Evolutionary conservation across 805 yeast genomes (phyloP).

Genomic region (Debaryomyces hansenii): DNA sequence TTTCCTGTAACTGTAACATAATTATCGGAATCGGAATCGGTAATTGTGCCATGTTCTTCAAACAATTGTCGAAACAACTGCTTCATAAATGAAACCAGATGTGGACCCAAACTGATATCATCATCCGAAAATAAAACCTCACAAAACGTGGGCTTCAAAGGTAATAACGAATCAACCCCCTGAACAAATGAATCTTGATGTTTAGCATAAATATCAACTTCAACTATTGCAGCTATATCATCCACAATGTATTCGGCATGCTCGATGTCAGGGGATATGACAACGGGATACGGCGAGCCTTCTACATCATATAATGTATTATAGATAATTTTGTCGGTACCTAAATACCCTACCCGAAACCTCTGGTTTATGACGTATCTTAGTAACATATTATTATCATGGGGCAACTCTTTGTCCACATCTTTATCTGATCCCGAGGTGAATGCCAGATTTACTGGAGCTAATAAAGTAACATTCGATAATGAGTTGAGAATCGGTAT

Average conservation of each 20-base stretch:
- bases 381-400: conserved; percentile 13
- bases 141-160: conserved; percentile 33
- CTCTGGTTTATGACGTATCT: conserved; percentile 35
- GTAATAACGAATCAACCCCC: conserved; percentile 53
- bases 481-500: conserved; percentile 61
- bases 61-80: conserved; percentile 26
- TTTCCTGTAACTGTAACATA: not conserved
- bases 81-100: conserved; percentile 25
- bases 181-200: conserved; percentile 68
- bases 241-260: conserved; percentile 36
- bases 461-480: conserved; percentile 68
- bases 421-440: conserved; percentile 8
- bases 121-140: conserved; percentile 34
- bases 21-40: not conserved
- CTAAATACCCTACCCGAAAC: conserved; percentile 32
- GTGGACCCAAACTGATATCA: conserved; percentile 13
- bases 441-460: conserved; percentile 82
- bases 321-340: conserved; percentile 21
- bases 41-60: not conserved
- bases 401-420: not conserved
- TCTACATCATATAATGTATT: conserved; percentile 26
- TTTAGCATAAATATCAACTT: conserved; percentile 56
- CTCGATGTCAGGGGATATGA: conserved; percentile 25
- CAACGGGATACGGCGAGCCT: conserved; percentile 19
- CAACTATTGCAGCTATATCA: conserved; percentile 51